Evolutionary conservation across 2,329 filamentous ascomycete species (phyloP).

Genomic region (Neofusicoccum laricinum): DNA sequence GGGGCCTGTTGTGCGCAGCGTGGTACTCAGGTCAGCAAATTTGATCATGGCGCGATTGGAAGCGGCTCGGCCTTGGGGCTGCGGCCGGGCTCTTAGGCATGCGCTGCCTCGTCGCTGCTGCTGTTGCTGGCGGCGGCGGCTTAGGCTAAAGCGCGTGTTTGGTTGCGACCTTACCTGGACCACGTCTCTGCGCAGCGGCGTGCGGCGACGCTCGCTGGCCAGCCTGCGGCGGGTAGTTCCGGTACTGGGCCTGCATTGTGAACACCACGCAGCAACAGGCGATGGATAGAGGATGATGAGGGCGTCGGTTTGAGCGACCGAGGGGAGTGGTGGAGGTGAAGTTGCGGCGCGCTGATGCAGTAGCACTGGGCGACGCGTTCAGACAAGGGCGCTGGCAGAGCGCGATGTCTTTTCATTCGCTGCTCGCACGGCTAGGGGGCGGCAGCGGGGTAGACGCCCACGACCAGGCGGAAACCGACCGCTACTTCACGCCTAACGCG

Average conservation of each 20-base stretch:
- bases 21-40: slow-evolving; percentile 46
- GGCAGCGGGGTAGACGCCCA: neutral
- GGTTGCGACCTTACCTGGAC: slow-evolving; percentile 37
- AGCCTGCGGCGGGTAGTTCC: slow-evolving; percentile 44
- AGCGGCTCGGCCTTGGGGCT: neutral
- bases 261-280: slow-evolving; percentile 23
- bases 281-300: neutral
- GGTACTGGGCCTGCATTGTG: slow-evolving; percentile 45
- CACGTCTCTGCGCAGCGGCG: slow-evolving; percentile 30
- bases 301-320: neutral
- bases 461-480: neutral
- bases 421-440: slow-evolving; percentile 1
- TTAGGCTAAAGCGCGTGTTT: slow-evolving; percentile 5
- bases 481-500: neutral
- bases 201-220: slow-evolving; percentile 31
- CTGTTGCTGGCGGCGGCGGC: slow-evolving; percentile 21
- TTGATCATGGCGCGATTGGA: slow-evolving; percentile 39
- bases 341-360: neutral
- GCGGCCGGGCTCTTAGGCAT: slow-evolving; percentile 6
- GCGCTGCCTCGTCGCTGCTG: slow-evolving; percentile 15
- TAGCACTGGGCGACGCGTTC: slow-evolving; percentile 11
- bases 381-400: slow-evolving; percentile 2
- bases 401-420: slow-evolving; percentile 15
- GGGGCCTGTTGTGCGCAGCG: slow-evolving; percentile 45
- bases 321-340: neutral